Conservation (phyloP, 148 eudicot genomes). For the Amaranthus palmeri region DNA sequence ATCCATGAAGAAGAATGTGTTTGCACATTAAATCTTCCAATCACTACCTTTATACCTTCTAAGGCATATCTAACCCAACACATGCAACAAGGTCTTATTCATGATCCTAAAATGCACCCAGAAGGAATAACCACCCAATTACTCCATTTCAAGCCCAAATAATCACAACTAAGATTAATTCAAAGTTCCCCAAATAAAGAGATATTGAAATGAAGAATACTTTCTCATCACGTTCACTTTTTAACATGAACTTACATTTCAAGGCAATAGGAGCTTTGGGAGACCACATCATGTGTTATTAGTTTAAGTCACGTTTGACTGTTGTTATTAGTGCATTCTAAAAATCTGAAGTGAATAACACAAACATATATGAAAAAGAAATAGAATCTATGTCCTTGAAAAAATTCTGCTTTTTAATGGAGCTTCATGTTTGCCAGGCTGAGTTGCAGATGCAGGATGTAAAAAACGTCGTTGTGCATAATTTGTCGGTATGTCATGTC, state of each 20-base stretch:
- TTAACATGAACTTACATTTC: slow-evolving; percentile 3
- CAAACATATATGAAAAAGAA: neutral
- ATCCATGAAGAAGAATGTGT: too few relatives aligned
- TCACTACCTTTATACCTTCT: too few relatives aligned
- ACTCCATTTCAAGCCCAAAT: too few relatives aligned
- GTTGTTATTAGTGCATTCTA: neutral
- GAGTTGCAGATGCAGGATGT: slow-evolving; percentile 90
- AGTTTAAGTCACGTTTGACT: neutral
- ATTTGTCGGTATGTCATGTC: slow-evolving; percentile 71
- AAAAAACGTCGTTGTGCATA: slow-evolving; percentile 81
- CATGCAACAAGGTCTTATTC: too few relatives aligned
- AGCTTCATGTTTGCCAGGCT: slow-evolving; percentile 43
- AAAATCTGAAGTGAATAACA: neutral
- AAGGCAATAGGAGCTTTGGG: neutral
- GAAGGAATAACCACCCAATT: too few relatives aligned
- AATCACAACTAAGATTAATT: too few relatives aligned
- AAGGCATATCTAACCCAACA: too few relatives aligned
- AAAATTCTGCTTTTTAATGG: slow-evolving; percentile 2
- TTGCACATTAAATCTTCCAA: too few relatives aligned
- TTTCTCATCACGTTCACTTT: neutral
- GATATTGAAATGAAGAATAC: too few relatives aligned
- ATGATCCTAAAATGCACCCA: too few relatives aligned
- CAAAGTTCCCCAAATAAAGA: too few relatives aligned
- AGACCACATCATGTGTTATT: neutral
- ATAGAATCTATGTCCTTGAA: neutral